Evolutionary conservation across 2,329 filamentous ascomycete genomes (phyloP), one percentile per base, ranked within the genome.

Genomic region (Colletotrichum lini): DNA sequence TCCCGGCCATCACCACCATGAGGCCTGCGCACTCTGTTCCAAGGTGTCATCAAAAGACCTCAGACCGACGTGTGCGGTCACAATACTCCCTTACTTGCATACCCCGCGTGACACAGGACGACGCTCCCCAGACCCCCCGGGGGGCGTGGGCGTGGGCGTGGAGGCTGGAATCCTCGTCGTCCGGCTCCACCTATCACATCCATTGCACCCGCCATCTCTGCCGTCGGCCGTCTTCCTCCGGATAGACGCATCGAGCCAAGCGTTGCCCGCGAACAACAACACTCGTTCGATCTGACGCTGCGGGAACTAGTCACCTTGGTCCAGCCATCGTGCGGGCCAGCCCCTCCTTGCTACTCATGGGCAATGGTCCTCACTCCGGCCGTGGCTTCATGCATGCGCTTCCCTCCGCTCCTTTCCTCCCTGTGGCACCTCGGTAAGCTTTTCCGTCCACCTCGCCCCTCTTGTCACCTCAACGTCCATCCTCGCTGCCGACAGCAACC

Each of bases 191-290:
- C 65, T 71, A 71, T 68, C 68, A 68, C 52, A 68, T 58, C 65
- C 68, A 71, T 68, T 65, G 63, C 52, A 16, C 52, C 47, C 23
- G 58, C 52, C 49, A 45, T 47, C 57, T 63, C 64, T 68, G 65
- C 53, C 58, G 64, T 71, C 68, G 68, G 68, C 65, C 68, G 57
- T 63, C 64, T 71, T 44, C 68, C 53, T 71, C 68, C 68, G 68
- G 60, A 42, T 40, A 49, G 21, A 68, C 68, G 26, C 58, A 71
- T 71, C n/a, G 68, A 71, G 68, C 52, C 45, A 71, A 71, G 68
- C 65, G 68, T 62, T 52, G 38, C 35, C 15, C 45, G 52, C 50
- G 38, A 67, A 30, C 7, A 67, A 21, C 7, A 71, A 52, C 42
- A 18, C 56, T 63, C 57, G 52, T 50, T 45, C 57, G 52, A 71